phyloP scores from a whole-genome alignment of 2,329 filamentous ascomycete genomes.

The Claviceps citrina region DNA sequence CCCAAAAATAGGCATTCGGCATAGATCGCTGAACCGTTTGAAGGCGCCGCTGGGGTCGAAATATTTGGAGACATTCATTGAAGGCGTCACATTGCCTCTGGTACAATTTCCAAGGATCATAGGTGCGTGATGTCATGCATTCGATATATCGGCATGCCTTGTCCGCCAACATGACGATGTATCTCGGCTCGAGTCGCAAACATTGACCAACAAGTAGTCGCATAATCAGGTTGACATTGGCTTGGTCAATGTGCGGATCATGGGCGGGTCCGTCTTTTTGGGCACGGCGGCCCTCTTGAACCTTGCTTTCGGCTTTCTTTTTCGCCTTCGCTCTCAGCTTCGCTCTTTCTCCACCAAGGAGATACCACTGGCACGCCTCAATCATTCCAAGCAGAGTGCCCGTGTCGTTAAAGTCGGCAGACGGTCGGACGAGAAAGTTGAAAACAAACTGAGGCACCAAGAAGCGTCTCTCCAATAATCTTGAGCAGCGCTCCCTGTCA shows the following conservation, averaged over 20 bases:
- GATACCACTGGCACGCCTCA: conserved; percentile 11
- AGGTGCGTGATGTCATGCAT: conserved; percentile 7
- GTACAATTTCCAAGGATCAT: conserved; percentile 11
- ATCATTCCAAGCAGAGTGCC: conserved; percentile 15
- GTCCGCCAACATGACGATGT: conserved; percentile 17
- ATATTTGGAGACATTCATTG: conserved; percentile 14
- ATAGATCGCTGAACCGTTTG: conserved; percentile 11
- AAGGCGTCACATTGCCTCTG: conserved; percentile 17
- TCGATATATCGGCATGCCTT: conserved; percentile 15
- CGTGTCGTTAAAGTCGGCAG: conserved; percentile 12
- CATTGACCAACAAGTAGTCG: conserved; percentile 17
- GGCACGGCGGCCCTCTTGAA: conserved; percentile 3
- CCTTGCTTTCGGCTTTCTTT: neutral
- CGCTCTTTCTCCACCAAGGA: conserved; percentile 1
- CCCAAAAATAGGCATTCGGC: conserved; percentile 30
- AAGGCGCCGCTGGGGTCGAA: conserved; percentile 14
- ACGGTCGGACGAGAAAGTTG: conserved; percentile 16
- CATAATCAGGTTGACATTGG: conserved; percentile 14
- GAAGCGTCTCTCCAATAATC: conserved; percentile 14
- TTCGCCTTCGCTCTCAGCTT: no score
- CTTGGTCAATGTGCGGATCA: conserved; percentile 5
- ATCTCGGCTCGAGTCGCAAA: conserved; percentile 18
- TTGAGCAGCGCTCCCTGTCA: conserved; percentile 18
- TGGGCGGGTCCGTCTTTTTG: neutral
- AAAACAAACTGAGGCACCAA: conserved; percentile 17